Base-by-base conservation (phyloP, 2,329 filamentous ascomycete genomes). In the Pseudocercospora macadamiae region DNA sequence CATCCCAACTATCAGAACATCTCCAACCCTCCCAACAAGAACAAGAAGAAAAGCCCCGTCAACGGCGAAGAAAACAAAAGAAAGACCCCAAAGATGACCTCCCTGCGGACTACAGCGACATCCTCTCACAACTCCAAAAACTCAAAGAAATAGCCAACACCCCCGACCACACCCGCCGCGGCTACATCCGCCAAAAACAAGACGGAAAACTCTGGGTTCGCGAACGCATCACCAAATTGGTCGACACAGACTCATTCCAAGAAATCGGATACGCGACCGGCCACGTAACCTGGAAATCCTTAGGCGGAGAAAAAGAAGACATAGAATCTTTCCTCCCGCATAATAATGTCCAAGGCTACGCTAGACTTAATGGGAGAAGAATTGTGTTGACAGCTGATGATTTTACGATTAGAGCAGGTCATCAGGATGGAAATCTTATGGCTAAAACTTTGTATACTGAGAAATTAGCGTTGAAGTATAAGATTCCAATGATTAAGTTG, bases 161-260 rank as follows among this genome's bases (percentile, higher is more conserved):
- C 1, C 84, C 86, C 1, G 77, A 85, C 52, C 70, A 76, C 0
- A 79, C 73, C 6, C 81, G 81, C 55, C 76, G 81, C 61, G 85
- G 85, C 21, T 88, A 87, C 62, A 71, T 83, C n/a, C 80, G 83
- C 4, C 86, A 88, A 68, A 86, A 86, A 63, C 77, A 84, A 71
- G 80, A 83, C 2, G 86, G 86, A 1, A 88, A 88, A 70, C 77
- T 88, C 16, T 87, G 85, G 84, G 85, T 87, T 0, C 80, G 85
- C 19, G 85, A 88, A 66, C 77, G 85, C 2, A 82, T 88, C 16
- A 77, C 83, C 4, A 74, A 80, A 28, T 74, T 88, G n/a, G 76
- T 88, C 9, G 85, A 88, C 57, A 65, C 73, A 2, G 80, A 76
- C 2, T 82, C 76, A 21, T 86, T 87, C 62, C 75, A 77, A 16